Conservation (phyloP, 495 filamentous ascomycete species). For the Penicillium cinerascens region DNA sequence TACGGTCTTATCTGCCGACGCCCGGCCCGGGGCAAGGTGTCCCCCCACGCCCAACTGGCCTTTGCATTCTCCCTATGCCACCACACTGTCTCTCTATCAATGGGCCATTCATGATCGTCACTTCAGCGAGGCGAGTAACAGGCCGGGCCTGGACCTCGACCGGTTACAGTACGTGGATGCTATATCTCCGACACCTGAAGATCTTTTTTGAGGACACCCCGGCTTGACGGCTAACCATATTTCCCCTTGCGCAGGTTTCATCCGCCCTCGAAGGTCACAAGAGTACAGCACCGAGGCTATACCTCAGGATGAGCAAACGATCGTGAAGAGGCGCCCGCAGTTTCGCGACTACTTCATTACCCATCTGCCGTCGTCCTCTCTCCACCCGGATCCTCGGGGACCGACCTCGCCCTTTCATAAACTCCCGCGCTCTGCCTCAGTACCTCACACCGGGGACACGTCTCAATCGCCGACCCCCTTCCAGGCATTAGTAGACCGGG, state of each 20-base stretch:
- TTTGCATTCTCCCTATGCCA: constrained; percentile 4
- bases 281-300: constrained; percentile 18
- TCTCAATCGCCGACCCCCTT: constrained; percentile 54
- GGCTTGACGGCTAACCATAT: constrained; percentile 9
- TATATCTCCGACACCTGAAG: constrained; percentile 15
- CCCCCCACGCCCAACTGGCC: constrained; percentile 14
- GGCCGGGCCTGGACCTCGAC: constrained; percentile 40
- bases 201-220: constrained; percentile 7
- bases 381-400: constrained; percentile 79
- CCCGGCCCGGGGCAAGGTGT: constrained; percentile 19
- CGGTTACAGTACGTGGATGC: constrained; percentile 31
- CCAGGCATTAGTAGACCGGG: constrained; percentile 59
- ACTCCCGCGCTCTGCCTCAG: constrained; percentile 76
- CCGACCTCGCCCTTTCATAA: constrained; percentile 62
- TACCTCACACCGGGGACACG: constrained; percentile 64
- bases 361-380: constrained; percentile 86
- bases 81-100: constrained; percentile 17
- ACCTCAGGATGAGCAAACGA: constrained; percentile 8
- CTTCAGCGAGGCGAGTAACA: constrained; percentile 41
- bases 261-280: constrained; percentile 13
- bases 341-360: constrained; percentile 98
- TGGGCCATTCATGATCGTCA: constrained; percentile 46
- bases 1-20: constrained; percentile 28
- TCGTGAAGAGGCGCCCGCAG: constrained; percentile 41
- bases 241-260: constrained; percentile 21